phyloP scores from a whole-genome alignment of 2,329 filamentous ascomycete species.

The Cladosporium sp. region DNA sequence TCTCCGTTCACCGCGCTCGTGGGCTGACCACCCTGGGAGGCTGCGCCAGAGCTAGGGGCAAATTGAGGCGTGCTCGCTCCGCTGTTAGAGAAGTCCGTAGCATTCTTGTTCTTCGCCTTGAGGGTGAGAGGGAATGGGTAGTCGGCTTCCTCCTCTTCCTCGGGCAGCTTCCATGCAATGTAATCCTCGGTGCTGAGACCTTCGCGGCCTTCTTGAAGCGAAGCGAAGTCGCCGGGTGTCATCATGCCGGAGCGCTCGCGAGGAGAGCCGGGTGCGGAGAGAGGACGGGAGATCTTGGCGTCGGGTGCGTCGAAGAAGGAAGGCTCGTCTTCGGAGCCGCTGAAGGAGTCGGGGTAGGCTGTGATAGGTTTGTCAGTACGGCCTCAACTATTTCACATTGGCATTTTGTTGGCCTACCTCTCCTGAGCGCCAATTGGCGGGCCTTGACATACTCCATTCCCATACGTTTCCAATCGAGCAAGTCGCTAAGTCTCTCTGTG shows the following conservation, averaged over 20 bases:
- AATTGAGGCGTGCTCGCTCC: conserved; percentile 6
- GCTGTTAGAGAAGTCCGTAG: conserved; percentile 1
- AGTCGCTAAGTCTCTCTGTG: conserved; percentile 88
- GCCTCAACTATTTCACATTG: neutral
- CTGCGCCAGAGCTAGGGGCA: neutral
- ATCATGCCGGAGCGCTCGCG: conserved; percentile 93
- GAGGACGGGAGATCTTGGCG: conserved; percentile 81
- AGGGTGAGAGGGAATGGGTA: conserved; percentile 68
- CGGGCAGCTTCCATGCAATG: conserved; percentile 93
- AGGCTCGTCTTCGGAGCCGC: conserved; percentile 65
- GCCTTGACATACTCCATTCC: conserved; percentile 99
- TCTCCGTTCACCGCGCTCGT: conserved; percentile 3
- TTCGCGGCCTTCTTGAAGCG: conserved; percentile 88
- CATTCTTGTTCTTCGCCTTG: conserved; percentile 33
- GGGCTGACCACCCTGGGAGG: conserved; percentile 1
- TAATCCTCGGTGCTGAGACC: conserved; percentile 95
- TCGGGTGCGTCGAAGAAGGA: conserved; percentile 91
- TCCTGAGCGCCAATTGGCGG: conserved; percentile 80
- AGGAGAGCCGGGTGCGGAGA: conserved; percentile 91
- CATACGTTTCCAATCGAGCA: conserved; percentile 99
- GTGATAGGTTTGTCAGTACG: conserved; percentile 7
- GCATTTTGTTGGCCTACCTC: conserved; percentile 40
- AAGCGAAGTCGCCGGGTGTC: conserved; percentile 97
- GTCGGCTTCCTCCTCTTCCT: conserved; percentile 73
- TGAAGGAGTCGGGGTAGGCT: conserved; percentile 86